These are phyloP conservation scores for Dryas integrifolia DNA, from an alignment of 331 rosid genomes.

Conservation along the genomic window DNA sequence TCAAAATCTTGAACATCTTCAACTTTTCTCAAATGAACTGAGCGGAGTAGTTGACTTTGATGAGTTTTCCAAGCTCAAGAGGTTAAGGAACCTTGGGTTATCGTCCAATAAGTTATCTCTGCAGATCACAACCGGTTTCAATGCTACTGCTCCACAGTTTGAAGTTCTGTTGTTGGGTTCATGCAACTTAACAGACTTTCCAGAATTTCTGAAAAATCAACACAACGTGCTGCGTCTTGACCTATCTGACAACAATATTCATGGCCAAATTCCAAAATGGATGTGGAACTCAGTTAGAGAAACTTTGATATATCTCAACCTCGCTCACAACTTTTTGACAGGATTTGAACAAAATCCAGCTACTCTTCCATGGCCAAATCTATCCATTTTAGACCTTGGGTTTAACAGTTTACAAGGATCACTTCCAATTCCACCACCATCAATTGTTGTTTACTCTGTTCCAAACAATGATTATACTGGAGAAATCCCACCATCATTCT, in stretches of 20 bases:
- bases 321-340: neutral
- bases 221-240: neutral
- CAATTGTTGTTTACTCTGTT: too few relatives aligned
- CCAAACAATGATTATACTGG: neutral
- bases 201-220: slow-evolving; percentile 3
- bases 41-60: slow-evolving; percentile 25
- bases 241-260: slow-evolving; percentile 3
- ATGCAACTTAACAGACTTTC: neutral
- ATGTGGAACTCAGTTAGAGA: neutral
- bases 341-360: neutral
- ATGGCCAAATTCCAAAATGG: slow-evolving; percentile 18
- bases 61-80: slow-evolving; percentile 14
- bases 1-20: rapidly evolving
- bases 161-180: too few relatives aligned
- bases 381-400: too few relatives aligned
- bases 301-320: neutral
- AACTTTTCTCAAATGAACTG: neutral
- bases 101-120: slow-evolving; percentile 27
- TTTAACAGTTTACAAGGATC: too few relatives aligned
- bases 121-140: too few relatives aligned
- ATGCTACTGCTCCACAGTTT: neutral
- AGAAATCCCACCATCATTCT: neutral
- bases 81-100: rapidly evolving
- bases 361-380: too few relatives aligned
- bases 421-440: too few relatives aligned